Base-by-base conservation (phyloP, 208 protist genomes). In the Naegleria fowleri region DNA sequence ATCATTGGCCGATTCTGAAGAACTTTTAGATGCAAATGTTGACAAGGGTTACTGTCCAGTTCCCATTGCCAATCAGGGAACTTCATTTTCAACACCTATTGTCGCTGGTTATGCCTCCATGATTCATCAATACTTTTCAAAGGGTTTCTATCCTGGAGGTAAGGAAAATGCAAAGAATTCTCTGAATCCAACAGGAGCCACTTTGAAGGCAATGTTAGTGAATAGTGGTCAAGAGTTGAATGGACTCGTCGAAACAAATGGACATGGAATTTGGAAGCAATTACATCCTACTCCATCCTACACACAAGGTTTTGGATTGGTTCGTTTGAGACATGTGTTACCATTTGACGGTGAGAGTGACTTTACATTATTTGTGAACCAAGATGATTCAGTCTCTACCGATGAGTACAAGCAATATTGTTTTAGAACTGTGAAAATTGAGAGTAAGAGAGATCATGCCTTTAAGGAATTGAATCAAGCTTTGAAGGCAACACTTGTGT, bases 401-500 rank as follows among this genome's bases (percentile, higher is more conserved):
- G 25, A 59, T 36, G 83, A 90, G 3, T 38, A 67, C 22, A 83
- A 89, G 22, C 43, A 55, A 67, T 90, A 91, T 59, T 86, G 90
- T 59, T 85, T 91, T 39, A 59, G 29, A 83, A 29, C 55, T 38
- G n/a, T 36, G 29, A 40, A 76, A 83, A 15, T 55, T 89, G 75
- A 38, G 6, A 33, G 58, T 22, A n/a, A 0, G 36, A 59, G 85
- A 13, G 40, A 85, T 83, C 90, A 90, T 22, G 76, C 76, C 16
- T 36, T 39, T 13, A 39, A n/a, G 19, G 48, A 55, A 52, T 41
- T 51, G n/a, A n/a, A 58, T 40, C 85, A 88, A 67, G 9, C 52
- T 29, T 43, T 97, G 40, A 94, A 93, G 85, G 95, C 91, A 9
- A 96, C 96, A 25, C 90, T 98, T 16, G 95, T 93, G 5, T 98